Conservation (phyloP, 768 basidiomycete species). For the Saitozyma sp. region DNA sequence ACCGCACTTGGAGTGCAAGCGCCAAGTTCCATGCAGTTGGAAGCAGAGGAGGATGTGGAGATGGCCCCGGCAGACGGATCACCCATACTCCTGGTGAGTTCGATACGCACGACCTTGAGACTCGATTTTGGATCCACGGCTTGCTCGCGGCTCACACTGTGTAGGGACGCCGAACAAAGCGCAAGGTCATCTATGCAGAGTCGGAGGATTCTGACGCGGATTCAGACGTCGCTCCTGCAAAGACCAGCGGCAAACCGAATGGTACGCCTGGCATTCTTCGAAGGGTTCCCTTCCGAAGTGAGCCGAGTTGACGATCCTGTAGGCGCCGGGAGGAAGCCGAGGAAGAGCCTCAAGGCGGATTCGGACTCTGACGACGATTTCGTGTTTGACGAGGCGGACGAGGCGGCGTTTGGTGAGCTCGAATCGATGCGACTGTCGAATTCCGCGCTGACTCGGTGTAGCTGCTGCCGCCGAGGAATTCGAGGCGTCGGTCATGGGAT, state of each 20-base stretch:
- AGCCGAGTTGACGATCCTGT: not conserved
- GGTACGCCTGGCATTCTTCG: not conserved
- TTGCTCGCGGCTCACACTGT: constrained; percentile 2
- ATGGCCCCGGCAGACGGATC: constrained; percentile 35
- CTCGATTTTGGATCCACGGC: not conserved
- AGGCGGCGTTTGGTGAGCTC: constrained; percentile 42
- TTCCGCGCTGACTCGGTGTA: not conserved
- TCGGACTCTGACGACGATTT: constrained; percentile 52
- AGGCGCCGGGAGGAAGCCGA: constrained; percentile 23
- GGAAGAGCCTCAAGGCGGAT: constrained; percentile 43
- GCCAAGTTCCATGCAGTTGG: constrained; percentile 1
- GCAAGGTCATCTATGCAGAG: constrained; percentile 46
- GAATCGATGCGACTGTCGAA: not conserved
- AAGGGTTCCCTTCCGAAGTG: not conserved
- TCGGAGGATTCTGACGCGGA: constrained; percentile 24
- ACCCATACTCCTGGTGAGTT: constrained; percentile 35
- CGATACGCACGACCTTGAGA: not conserved
- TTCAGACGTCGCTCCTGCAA: constrained; percentile 7
- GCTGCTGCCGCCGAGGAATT: constrained; percentile 43
- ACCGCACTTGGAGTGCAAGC: not conserved
- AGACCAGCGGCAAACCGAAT: not conserved
- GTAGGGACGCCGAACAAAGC: constrained; percentile 34
- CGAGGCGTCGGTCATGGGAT: constrained; percentile 21
- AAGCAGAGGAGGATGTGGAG: constrained; percentile 21
- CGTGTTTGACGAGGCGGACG: constrained; percentile 40